Percentiles rank a stretch among this genome's conserved stretches.
Conservation (phyloP, 2,329 filamentous ascomycete genomes). For the Graphilbum sp. region DNA sequence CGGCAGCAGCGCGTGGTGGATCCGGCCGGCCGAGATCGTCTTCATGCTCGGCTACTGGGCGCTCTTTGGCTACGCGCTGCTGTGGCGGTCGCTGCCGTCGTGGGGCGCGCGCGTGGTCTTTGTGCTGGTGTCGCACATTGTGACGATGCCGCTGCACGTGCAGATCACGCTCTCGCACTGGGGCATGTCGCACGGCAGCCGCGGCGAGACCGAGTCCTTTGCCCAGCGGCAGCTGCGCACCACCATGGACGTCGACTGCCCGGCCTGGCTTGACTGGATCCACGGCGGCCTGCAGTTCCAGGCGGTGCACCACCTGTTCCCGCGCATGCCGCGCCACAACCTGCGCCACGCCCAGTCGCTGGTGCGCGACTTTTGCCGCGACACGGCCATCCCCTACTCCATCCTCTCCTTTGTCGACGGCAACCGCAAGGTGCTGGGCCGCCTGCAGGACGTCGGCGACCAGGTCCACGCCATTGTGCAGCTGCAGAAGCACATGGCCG, state of each 20-base stretch:
- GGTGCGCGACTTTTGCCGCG: slow-evolving; percentile 47
- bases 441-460: slow-evolving; percentile 40
- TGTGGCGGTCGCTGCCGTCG: slow-evolving; percentile 43
- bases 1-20: slow-evolving; percentile 44
- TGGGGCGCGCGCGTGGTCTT: slow-evolving; percentile 42
- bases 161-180: slow-evolving; percentile 60
- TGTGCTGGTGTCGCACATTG: slow-evolving; percentile 45
- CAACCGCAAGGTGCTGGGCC: slow-evolving; percentile 33
- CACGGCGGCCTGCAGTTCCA: slow-evolving; percentile 62
- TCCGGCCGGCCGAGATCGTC: slow-evolving; percentile 46
- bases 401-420: slow-evolving; percentile 45
- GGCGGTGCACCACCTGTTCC: slow-evolving; percentile 54
- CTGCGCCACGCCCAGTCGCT: slow-evolving; percentile 41
- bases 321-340: slow-evolving; percentile 52
- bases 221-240: slow-evolving; percentile 53
- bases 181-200: slow-evolving; percentile 51
- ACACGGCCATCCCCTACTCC: slow-evolving; percentile 46
- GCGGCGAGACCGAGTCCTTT: slow-evolving; percentile 49
- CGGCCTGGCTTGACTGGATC: slow-evolving; percentile 54
- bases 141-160: slow-evolving; percentile 52
- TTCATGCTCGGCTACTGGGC: slow-evolving; percentile 51
- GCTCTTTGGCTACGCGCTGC: slow-evolving; percentile 48
- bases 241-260: slow-evolving; percentile 61
- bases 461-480: slow-evolving; percentile 43
- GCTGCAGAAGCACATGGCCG: slow-evolving; percentile 35